phyloP scores from a whole-genome alignment of 2,329 filamentous ascomycete genomes.

The Coniochaeta pulveracea region DNA sequence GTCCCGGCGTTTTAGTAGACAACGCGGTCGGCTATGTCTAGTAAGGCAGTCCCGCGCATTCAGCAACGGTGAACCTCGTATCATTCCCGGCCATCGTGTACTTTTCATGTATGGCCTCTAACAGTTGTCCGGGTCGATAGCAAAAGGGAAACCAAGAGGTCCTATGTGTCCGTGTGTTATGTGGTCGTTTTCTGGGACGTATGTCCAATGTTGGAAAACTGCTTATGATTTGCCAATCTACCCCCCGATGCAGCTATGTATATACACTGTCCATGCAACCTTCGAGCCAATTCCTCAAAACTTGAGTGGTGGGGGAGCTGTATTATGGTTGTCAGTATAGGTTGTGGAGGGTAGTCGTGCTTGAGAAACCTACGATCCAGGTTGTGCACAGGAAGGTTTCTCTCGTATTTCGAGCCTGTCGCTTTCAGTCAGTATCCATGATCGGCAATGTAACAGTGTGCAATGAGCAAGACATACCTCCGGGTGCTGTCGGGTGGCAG shows the following conservation, averaged over 20 bases:
- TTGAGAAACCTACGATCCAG: slow-evolving; percentile 59
- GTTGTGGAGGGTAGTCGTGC: not conserved
- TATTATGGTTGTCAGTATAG: slow-evolving; percentile 9
- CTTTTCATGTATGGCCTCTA: too few species aligned
- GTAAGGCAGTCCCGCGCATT: too few species aligned
- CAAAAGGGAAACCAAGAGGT: too few species aligned
- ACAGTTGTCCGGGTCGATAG: too few species aligned
- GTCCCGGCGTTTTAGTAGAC: too few species aligned
- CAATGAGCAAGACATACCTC: slow-evolving; percentile 49
- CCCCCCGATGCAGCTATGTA: slow-evolving; percentile 11
- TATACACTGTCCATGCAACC: slow-evolving; percentile 19
- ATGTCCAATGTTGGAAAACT: too few species aligned
- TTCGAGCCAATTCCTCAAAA: slow-evolving; percentile 19
- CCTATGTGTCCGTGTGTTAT: too few species aligned
- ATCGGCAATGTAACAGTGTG: slow-evolving; percentile 2
- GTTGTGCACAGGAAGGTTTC: slow-evolving; percentile 74
- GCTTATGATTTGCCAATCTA: not conserved
- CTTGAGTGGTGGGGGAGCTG: slow-evolving; percentile 40
- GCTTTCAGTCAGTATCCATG: slow-evolving; percentile 6
- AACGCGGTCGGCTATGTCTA: too few species aligned
- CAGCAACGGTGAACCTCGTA: too few species aligned
- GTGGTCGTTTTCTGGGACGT: too few species aligned
- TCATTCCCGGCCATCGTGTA: too few species aligned
- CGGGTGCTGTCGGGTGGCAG: slow-evolving; percentile 76
- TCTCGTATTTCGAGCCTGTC: slow-evolving; percentile 86